These are phyloP conservation scores for Colletotrichum horii DNA, from an alignment of 2,329 filamentous ascomycete species.

Conservation along the genomic window DNA sequence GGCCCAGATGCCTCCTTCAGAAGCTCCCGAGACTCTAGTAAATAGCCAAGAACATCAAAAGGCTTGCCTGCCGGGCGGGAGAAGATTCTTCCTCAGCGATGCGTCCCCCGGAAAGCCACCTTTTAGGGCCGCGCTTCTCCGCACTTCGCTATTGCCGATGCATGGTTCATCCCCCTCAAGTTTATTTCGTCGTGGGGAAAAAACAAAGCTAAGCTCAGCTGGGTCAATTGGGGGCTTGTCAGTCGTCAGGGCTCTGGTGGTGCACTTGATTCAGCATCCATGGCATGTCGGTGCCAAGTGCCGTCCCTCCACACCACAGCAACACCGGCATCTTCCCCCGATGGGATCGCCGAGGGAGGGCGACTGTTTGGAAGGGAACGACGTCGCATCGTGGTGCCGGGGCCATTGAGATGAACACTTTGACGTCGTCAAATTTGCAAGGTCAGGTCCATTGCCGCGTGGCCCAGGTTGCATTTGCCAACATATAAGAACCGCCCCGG, in stretches of 20 bases:
- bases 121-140: constrained; percentile 6
- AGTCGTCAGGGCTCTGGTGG: neutral
- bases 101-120: neutral
- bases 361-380: neutral
- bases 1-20: neutral
- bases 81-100: constrained; percentile 7
- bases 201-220: neutral
- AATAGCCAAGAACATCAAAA: neutral
- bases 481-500: neutral
- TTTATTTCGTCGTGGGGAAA: neutral
- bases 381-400: neutral
- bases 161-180: constrained; percentile 7
- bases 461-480: neutral
- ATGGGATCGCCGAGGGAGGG: constrained; percentile 1
- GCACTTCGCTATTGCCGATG: constrained; percentile 16
- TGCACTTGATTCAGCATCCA: neutral
- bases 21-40: neutral
- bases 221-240: neutral
- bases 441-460: neutral
- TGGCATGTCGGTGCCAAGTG: constrained; percentile 13
- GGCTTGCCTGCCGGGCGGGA: neutral
- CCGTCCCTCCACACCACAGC: neutral
- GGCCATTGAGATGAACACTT: neutral
- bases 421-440: neutral
- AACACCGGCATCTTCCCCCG: neutral